Evolutionary conservation across 2,329 filamentous ascomycete species (phyloP), one percentile per base, ranked within the genome.

Genomic region (Fusarium sp.): DNA sequence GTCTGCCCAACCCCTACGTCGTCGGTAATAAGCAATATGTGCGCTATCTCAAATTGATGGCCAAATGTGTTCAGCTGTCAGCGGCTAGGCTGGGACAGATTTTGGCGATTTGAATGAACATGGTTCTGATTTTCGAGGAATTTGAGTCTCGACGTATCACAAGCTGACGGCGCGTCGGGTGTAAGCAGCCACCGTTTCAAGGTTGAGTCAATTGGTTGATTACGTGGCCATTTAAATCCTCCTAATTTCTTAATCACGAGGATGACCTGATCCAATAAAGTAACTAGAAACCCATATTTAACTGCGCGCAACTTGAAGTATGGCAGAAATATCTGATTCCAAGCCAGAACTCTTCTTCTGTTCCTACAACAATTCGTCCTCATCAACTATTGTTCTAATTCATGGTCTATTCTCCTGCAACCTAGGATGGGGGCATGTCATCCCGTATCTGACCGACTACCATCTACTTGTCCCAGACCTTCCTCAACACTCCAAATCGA

Each of bases 381-480:
- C 70, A 3, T 68, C 62, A 1, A 78, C 76, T 2, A 71, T 79
- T 11, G 62, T 79, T 3, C 61, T 79, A 2, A 70, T 80, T 7
- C 78, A 80, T 44, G 72, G 76, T 9, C 60, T 77, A 8, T 66
- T 78, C 37, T 76, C 72, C 17, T 80, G 72, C 2, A 75, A 76
- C 58, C 70, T 78, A 6, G 79, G 80, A 52, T 81, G 73, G 72
- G 66, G 61, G 6, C 70, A 75, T 53, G 76, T 81, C 17, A 72
- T 75, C 44, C 76, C 79, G 9, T 73, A 77, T 44, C 72, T 83
- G 2, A 28, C 65, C 2, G 72, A 76, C 39, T 80, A 82, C 55
- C 81, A 82, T 58, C 67, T 83, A 8, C 70, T 83, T 6, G 53
- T 79, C 6, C 75, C 77, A 14, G 81, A 83, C 60, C 68, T 82